Conservation (phyloP, 179 eudicot species). For the Dionaea muscipula region DNA sequence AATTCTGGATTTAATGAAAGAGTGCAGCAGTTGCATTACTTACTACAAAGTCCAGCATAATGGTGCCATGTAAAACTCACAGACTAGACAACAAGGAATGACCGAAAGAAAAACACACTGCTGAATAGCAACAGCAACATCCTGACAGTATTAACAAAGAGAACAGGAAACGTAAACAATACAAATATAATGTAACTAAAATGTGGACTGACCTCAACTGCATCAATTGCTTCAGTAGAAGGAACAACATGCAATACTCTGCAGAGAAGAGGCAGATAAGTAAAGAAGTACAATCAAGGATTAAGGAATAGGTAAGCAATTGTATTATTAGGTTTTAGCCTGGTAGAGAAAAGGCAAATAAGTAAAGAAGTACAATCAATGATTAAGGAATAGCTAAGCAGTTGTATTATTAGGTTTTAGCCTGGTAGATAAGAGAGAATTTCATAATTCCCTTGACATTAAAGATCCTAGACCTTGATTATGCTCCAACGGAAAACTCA, state of each 20-base stretch:
- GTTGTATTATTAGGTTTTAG: background rate
- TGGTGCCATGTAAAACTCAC: too few relatives aligned
- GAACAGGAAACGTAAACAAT: background rate
- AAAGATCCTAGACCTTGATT: too few relatives aligned
- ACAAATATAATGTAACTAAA: background rate
- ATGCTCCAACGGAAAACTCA: too few relatives aligned
- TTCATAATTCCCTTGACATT: too few relatives aligned
- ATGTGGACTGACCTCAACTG: constrained; percentile 71
- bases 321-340: background rate
- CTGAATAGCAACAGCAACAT: background rate
- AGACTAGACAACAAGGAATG: background rate
- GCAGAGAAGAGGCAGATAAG: constrained; percentile 14
- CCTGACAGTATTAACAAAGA: background rate
- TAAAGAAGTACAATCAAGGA: background rate
- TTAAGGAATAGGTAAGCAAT: background rate
- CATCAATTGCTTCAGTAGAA: constrained; percentile 86
- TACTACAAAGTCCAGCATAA: too few relatives aligned
- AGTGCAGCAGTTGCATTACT: too few relatives aligned
- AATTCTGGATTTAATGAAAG: too few relatives aligned
- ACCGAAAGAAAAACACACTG: background rate
- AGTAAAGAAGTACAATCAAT: background rate
- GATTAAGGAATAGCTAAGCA: background rate
- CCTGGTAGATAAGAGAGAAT: constrained; percentile 17
- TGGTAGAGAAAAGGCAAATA: constrained; percentile 15
- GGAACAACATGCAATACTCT: constrained; percentile 95